Percentiles rank a stretch among this genome's conserved stretches.
Conservation (phyloP, 139 green algal genomes). For the Chlorella sp. region DNA sequence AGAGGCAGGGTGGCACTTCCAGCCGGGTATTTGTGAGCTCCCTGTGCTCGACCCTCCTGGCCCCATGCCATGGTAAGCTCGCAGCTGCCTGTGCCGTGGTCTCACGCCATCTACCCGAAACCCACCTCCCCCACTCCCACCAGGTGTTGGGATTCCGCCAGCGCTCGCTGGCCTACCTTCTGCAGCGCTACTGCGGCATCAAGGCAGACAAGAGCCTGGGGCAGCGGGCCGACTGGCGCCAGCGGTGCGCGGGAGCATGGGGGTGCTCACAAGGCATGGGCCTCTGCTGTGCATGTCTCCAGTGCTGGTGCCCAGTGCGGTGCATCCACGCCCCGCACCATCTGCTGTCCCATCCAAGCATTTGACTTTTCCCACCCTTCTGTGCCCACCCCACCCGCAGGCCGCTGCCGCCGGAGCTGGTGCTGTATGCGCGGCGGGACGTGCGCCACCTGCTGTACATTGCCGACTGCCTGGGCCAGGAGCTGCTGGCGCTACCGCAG, state of each 20-base stretch:
- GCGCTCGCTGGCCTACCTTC: conserved; percentile 52
- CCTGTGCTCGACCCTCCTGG: too few species aligned
- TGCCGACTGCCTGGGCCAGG: conserved; percentile 53
- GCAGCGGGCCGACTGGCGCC: conserved; percentile 74
- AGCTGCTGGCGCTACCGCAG: not conserved
- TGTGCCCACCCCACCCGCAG: conserved; percentile 28
- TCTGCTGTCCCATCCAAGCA: too few species aligned
- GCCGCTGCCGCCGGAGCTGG: conserved; percentile 67
- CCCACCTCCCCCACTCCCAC: not conserved
- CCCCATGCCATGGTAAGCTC: too few species aligned
- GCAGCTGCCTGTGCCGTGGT: too few species aligned
- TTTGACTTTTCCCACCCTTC: too few species aligned
- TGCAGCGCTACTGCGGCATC: conserved; percentile 53
- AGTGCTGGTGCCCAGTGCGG: not conserved
- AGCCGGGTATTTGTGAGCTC: too few species aligned
- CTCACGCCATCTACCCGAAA: not conserved
- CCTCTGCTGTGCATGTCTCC: not conserved
- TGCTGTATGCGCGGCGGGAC: conserved; percentile 77
- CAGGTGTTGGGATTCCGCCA: conserved; percentile 65
- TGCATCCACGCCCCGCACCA: too few species aligned
- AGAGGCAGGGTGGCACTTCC: too few species aligned
- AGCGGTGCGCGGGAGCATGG: conserved; percentile 39
- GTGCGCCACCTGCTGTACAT: conserved; percentile 82
- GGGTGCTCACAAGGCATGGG: too few species aligned
- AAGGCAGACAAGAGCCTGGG: conserved; percentile 64